Conservation (phyloP, 768 basidiomycete genomes). For the Calocybe cyanea region DNA sequence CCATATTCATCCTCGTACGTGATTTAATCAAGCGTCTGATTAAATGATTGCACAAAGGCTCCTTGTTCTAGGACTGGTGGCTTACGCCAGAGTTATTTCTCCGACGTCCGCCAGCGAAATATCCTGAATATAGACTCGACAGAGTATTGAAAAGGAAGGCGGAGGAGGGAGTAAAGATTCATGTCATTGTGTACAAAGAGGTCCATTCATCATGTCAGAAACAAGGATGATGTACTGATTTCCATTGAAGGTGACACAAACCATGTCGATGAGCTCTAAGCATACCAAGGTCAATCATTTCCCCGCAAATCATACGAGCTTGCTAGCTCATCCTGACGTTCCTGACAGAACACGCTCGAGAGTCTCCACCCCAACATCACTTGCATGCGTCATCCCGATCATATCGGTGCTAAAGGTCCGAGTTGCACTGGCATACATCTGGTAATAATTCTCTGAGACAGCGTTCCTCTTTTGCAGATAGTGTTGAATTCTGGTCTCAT, state of each 20-base stretch:
- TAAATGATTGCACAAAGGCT: background rate
- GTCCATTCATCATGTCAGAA: constrained; percentile 24
- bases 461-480: constrained; percentile 40
- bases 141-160: constrained; percentile 83
- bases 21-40: background rate
- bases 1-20: constrained; percentile 80
- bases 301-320: background rate
- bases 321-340: background rate
- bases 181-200: constrained; percentile 95
- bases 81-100: constrained; percentile 93
- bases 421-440: background rate
- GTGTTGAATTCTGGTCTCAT: constrained; percentile 86
- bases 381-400: constrained; percentile 88
- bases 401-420: constrained; percentile 75
- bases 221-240: background rate
- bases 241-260: constrained; percentile 68
- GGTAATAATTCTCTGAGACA: background rate
- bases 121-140: constrained; percentile 90
- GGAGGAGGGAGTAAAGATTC: constrained; percentile 85
- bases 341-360: constrained; percentile 63
- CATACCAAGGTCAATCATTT: constrained; percentile 65
- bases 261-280: constrained; percentile 84
- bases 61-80: constrained; percentile 75
- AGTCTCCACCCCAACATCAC: constrained; percentile 83
- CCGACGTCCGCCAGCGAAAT: constrained; percentile 81